These are phyloP conservation scores for Tricholoma saponaceum DNA, from an alignment of 768 basidiomycete genomes.

Conservation along the genomic window DNA sequence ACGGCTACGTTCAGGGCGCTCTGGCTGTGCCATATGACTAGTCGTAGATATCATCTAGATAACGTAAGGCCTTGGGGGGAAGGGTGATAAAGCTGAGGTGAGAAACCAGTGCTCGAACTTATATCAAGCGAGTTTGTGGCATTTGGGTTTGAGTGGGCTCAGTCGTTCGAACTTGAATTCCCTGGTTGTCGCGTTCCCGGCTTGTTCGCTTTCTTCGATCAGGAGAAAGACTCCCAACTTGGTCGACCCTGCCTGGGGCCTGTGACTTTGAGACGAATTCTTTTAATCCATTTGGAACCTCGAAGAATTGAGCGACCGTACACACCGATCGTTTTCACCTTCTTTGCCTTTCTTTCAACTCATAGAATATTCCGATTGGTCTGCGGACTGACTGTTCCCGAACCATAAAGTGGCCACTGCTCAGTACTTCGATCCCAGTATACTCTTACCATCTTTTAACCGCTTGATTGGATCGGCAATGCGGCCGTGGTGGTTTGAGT, in stretches of 20 bases:
- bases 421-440: conserved; percentile 3
- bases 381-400: conserved; percentile 5
- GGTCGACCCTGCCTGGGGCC: conserved; percentile 36
- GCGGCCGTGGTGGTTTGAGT: conserved; percentile 28
- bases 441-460: background rate
- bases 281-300: conserved; percentile 17
- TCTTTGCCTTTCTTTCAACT: background rate
- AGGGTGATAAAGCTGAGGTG: conserved; percentile 50
- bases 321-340: conserved; percentile 1
- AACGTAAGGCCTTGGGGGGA: conserved; percentile 46
- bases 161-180: conserved; percentile 27
- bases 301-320: background rate
- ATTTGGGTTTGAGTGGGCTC: conserved; percentile 26
- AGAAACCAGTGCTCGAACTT: conserved; percentile 32
- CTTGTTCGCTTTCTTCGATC: conserved; percentile 48
- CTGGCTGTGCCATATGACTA: conserved; percentile 49
- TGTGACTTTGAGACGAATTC: conserved; percentile 12
- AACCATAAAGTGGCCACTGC: conserved; percentile 19
- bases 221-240: conserved; percentile 32
- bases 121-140: conserved; percentile 35
- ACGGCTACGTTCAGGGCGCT: conserved; percentile 80
- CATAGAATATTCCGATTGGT: background rate
- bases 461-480: conserved; percentile 15
- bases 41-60: conserved; percentile 54
- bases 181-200: conserved; percentile 40